Conservation (phyloP, 305 asterid species). For the Plantago coronopus region DNA sequence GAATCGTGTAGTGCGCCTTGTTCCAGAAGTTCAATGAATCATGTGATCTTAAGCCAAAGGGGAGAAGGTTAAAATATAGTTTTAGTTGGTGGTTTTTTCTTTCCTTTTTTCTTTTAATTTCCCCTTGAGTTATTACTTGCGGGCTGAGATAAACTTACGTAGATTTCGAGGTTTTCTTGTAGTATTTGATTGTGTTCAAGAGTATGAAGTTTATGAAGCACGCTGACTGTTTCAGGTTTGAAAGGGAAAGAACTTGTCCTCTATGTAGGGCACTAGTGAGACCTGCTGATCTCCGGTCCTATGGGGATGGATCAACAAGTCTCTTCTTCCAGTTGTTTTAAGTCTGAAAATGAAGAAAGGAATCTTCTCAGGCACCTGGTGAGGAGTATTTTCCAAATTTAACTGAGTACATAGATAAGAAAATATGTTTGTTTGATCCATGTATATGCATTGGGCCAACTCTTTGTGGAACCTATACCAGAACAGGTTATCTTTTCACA, state of each 20-base stretch:
- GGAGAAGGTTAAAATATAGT: too few relatives aligned
- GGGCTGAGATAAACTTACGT: neutral
- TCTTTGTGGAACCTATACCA: conserved; percentile 3
- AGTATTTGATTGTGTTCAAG: neutral
- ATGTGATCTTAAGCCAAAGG: too few relatives aligned
- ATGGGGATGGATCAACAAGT: conserved; percentile 59
- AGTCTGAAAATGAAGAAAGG: neutral
- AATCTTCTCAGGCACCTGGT: neutral
- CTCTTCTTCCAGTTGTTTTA: conserved; percentile 53
- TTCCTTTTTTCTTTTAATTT: too few relatives aligned
- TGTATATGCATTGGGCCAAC: conserved; percentile 2
- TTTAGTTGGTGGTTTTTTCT: too few relatives aligned
- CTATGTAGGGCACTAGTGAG: conserved; percentile 64
- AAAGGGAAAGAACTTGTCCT: conserved; percentile 64
- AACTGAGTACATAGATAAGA: conserved; percentile 11
- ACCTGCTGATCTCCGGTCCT: conserved; percentile 58
- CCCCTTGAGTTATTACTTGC: too few relatives aligned
- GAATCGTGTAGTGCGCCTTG: too few relatives aligned
- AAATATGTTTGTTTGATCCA: conserved; percentile 5
- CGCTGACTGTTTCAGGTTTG: conserved; percentile 43
- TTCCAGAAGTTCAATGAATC: too few relatives aligned
- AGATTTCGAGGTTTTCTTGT: neutral
- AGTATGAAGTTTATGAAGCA: neutral
- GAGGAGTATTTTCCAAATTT: conserved; percentile 10
- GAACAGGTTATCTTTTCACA: conserved; percentile 14